phyloP scores from a whole-genome alignment of 2,329 filamentous ascomycete genomes.

The Aureobasidium uvarum region DNA sequence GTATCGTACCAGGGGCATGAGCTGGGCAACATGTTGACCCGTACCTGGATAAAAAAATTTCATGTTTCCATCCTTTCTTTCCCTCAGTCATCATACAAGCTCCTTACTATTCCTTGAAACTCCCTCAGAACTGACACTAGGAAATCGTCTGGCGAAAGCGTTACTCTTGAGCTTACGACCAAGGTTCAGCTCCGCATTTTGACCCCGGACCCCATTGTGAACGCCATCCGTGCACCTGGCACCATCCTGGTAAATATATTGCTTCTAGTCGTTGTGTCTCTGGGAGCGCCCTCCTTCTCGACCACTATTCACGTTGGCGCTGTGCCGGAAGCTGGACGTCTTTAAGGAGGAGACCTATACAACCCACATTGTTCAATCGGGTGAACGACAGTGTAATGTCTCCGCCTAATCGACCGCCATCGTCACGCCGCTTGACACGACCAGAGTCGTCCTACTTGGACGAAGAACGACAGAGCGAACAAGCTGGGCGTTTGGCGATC shows the following conservation, averaged over 20 bases:
- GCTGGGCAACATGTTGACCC: conserved; percentile 7
- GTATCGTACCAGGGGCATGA: neutral
- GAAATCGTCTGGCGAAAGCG: neutral
- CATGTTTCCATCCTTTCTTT: neutral
- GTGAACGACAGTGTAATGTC: neutral
- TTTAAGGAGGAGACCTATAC: neutral
- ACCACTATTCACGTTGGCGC: neutral
- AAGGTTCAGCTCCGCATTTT: conserved; percentile 10
- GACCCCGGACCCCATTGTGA: conserved; percentile 1
- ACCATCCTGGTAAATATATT: conserved; percentile 1
- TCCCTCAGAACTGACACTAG: neutral
- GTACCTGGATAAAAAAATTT: neutral
- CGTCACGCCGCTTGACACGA: conserved; percentile 20
- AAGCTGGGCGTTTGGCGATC: conserved; percentile 38
- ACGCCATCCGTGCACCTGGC: conserved; percentile 14
- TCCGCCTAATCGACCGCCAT: neutral
- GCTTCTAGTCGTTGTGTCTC: neutral
- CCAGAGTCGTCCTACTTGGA: neutral
- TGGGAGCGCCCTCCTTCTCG: no score
- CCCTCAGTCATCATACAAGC: neutral
- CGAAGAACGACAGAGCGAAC: conserved; percentile 29
- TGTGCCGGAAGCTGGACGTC: neutral
- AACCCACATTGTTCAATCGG: neutral
- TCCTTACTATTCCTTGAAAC: neutral
- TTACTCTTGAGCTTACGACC: conserved; percentile 2